phyloP scores from a whole-genome alignment of 495 filamentous ascomycete genomes.

The Lophiotrema nucula region DNA sequence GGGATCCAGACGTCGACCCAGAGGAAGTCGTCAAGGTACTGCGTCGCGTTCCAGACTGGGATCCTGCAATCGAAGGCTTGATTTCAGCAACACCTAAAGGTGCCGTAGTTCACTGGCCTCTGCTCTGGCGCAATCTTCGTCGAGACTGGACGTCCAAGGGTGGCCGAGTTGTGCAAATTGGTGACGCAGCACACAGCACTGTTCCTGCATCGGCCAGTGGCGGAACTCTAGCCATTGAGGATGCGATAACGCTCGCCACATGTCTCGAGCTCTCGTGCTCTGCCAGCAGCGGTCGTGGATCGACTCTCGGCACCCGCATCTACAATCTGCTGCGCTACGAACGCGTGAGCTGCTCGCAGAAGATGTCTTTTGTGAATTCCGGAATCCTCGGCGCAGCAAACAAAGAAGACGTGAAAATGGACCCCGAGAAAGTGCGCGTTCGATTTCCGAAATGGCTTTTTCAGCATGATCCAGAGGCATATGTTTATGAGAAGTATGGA shows the following conservation, averaged over 20 bases:
- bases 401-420: not conserved
- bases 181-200: not conserved
- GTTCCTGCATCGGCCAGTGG: not conserved
- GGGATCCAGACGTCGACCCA: conserved; percentile 1
- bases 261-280: not conserved
- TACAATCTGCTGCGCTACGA: conserved; percentile 4
- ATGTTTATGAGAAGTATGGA: conserved; percentile 7
- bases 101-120: not conserved
- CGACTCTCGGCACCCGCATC: not conserved
- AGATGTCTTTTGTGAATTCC: not conserved
- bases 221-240: not conserved
- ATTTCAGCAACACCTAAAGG: not conserved
- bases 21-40: not conserved
- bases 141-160: not conserved
- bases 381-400: not conserved
- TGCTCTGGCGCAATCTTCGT: not conserved
- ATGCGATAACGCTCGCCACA: not conserved
- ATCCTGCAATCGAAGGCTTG: not conserved
- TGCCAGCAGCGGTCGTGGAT: not conserved
- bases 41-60: not conserved
- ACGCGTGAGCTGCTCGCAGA: conserved; percentile 1
- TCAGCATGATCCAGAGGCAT: conserved; percentile 1
- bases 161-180: not conserved
- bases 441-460: not conserved
- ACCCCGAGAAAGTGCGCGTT: conserved; percentile 8